Base-by-base conservation (phyloP, 805 yeast genomes). In the Cyberlindnera misumaiensis region DNA sequence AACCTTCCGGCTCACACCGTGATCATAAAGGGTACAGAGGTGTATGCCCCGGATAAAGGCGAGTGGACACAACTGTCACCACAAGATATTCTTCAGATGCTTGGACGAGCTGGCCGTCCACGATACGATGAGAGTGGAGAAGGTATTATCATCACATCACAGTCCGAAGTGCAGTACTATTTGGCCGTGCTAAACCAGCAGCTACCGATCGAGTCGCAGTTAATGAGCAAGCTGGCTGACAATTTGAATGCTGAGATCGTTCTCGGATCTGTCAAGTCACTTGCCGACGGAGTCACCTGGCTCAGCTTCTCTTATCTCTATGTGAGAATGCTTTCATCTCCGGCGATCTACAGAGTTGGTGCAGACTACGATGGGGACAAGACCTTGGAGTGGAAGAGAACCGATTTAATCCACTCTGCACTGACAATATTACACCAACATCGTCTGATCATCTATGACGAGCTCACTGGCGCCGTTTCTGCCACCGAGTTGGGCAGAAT, bases 91-190 rank as follows among this genome's bases (percentile, higher is more conserved):
- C 60, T 90, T 9, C 98, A 90, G 62, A 90, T 90, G 97, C 68
- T 90, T n/a, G 97, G 97, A 28, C 77, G 97, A 65, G 97, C 97
- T 14, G 97, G 97, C 49, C 73, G 98, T 60, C 98, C 98, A 0
- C 70, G 96, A 38, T 93, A 83, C 61, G 98, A 90, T 59, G 77
- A 78, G 13, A 75, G 78, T 52, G 98, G 98, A 52, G 95, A 86
- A 50, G 98, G 97, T 64, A 78, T 90, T 3, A 85, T 90, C 25
- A 86, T 90, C 35, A 93, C 97, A 0, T 72, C 89, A 0, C 93
- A 85, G 42, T 78, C 80, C 15, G 95, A 88, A 51, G 71, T 90
- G 13, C 90, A 85, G 47, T 89, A 87, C 55, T 90, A 88, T 53
- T 68, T 93, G 51, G 95, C 96, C 0, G 73, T 90, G n/a, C 65